Evolutionary conservation across 495 filamentous ascomycete genomes (phyloP).

Genomic region (Penicillium soppii): DNA sequence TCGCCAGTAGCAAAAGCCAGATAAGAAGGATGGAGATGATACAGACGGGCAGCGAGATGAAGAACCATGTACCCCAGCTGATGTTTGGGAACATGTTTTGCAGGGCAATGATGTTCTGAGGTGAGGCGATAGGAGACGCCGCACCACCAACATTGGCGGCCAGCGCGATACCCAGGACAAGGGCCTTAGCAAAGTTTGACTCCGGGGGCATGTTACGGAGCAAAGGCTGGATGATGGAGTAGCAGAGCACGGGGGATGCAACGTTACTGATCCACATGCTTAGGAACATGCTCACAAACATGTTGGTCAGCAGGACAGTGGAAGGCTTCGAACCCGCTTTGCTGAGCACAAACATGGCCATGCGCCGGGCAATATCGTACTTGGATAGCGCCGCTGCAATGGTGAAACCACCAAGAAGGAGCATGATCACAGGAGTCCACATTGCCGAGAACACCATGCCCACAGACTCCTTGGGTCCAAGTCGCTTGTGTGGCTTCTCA

Average conservation of each 20-base stretch:
- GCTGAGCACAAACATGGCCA: constrained; percentile 95
- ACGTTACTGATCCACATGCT: constrained; percentile 99
- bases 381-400: constrained; percentile 95
- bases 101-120: constrained; percentile 95
- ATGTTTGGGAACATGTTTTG: constrained; percentile 90
- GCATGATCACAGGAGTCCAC: constrained; percentile 99
- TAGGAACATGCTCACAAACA: constrained; percentile 96
- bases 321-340: constrained; percentile 90
- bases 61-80: constrained; percentile 95
- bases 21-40: constrained; percentile 85
- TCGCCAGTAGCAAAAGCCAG: constrained; percentile 80
- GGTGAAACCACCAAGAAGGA: constrained; percentile 93
- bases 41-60: constrained; percentile 89
- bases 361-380: constrained; percentile 94
- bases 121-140: constrained; percentile 92
- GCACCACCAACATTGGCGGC: constrained; percentile 95
- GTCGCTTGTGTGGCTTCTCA: constrained; percentile 63
- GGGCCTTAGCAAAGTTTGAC: constrained; percentile 88
- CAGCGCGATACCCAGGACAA: constrained; percentile 94
- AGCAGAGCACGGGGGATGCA: constrained; percentile 96
- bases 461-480: constrained; percentile 73
- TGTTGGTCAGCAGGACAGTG: constrained; percentile 87
- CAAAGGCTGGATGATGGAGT: constrained; percentile 86
- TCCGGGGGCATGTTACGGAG: constrained; percentile 88
- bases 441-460: constrained; percentile 86